These are phyloP conservation scores for Phytophthora cryptogea DNA, from an alignment of 352 stramenopile genomes.

Conservation along the genomic window DNA sequence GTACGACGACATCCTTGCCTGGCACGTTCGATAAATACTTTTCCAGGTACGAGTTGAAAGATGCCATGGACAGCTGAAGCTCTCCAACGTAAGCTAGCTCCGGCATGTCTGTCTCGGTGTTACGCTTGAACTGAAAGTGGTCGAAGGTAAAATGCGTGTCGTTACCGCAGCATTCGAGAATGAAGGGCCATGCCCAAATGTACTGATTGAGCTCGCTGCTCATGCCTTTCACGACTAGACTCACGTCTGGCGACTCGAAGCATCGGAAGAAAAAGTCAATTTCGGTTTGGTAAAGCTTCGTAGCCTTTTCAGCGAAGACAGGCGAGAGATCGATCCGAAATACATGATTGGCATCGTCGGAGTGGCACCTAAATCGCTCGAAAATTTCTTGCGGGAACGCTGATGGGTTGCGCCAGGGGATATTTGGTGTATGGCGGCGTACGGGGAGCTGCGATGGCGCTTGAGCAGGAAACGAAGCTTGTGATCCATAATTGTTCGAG, in stretches of 20 bases:
- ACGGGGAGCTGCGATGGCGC: conserved; percentile 23
- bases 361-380: conserved; percentile 56
- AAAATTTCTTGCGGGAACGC: conserved; percentile 57
- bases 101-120: conserved; percentile 42
- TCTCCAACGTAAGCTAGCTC: conserved; percentile 76
- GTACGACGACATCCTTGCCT: conserved; percentile 65
- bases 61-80: conserved; percentile 69
- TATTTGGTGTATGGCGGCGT: conserved; percentile 39
- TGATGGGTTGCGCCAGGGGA: conserved; percentile 59
- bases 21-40: conserved; percentile 64
- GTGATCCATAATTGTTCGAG: conserved; percentile 19
- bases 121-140: conserved; percentile 74
- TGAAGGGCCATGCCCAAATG: conserved; percentile 83
- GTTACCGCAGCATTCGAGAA: conserved; percentile 75
- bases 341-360: conserved; percentile 60
- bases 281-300: conserved; percentile 57
- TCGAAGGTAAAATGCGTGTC: conserved; percentile 78
- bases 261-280: conserved; percentile 74
- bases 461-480: conserved; percentile 24
- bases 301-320: conserved; percentile 53
- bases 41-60: conserved; percentile 79
- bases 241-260: conserved; percentile 82
- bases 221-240: conserved; percentile 81
- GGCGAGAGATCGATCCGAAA: conserved; percentile 72
- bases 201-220: conserved; percentile 80